These are phyloP conservation scores for Pythium scleroteichum DNA, from an alignment of 352 stramenopile genomes.

Conservation along the genomic window DNA sequence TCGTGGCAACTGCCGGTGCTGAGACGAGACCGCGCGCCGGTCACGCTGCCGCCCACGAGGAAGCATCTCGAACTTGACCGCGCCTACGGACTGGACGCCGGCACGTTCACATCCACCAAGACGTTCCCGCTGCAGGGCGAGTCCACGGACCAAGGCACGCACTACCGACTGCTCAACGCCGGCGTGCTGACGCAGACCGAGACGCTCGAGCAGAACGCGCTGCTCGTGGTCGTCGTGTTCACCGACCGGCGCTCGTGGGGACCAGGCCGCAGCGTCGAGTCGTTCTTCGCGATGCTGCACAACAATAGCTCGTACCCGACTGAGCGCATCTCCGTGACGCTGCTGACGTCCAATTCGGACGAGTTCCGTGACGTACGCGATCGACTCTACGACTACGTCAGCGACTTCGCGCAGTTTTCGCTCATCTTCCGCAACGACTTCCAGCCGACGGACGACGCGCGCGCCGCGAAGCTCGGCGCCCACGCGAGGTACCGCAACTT, in stretches of 20 bases:
- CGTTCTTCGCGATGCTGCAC: constrained; percentile 35
- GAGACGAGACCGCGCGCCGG: no score
- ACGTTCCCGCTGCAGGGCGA: constrained; percentile 16
- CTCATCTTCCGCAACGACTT: constrained; percentile 47
- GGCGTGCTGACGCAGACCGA: neutral
- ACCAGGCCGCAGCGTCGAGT: constrained; percentile 19
- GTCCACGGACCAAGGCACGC: constrained; percentile 2
- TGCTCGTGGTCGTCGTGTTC: constrained; percentile 36
- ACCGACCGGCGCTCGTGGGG: constrained; percentile 44
- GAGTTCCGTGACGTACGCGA: constrained; percentile 33
- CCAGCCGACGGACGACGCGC: neutral
- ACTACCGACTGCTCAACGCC: constrained; percentile 8
- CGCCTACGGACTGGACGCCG: neutral
- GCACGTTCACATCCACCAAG: constrained; percentile 3
- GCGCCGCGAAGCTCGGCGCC: constrained; percentile 5
- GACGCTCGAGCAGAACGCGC: constrained; percentile 13
- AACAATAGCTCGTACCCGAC: constrained; percentile 32
- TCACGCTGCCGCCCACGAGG: neutral
- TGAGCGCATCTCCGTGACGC: constrained; percentile 32
- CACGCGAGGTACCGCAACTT: constrained; percentile 52
- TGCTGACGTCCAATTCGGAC: constrained; percentile 37
- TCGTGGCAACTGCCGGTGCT: no score
- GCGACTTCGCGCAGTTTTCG: constrained; percentile 29
- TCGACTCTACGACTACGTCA: constrained; percentile 21
- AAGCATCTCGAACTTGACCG: neutral